phyloP scores from a whole-genome alignment of 495 filamentous ascomycete species.

The Penicillium cataractarum region DNA sequence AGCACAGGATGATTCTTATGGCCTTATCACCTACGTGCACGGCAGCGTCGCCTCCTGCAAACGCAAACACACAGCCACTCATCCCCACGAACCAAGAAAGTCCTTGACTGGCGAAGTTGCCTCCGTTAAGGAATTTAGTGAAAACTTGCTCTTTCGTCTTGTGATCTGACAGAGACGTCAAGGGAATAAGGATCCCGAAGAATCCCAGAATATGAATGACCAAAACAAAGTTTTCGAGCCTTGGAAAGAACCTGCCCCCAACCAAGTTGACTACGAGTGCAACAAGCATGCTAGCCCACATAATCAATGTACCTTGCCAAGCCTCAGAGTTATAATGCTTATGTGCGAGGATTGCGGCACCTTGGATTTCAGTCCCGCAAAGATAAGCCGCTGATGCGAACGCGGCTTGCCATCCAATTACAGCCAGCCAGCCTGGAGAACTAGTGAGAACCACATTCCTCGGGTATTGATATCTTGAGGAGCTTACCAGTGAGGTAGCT shows the following conservation, averaged over 20 bases:
- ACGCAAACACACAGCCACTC: not conserved
- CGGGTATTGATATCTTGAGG: too few species aligned
- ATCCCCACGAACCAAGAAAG: not conserved
- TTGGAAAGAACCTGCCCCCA: not conserved
- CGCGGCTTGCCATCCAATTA: not conserved
- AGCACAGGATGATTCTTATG: not conserved
- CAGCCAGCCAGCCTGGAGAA: not conserved
- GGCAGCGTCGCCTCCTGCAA: not conserved
- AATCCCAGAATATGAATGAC: not conserved
- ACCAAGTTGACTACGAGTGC: not conserved
- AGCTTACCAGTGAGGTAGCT: not conserved
- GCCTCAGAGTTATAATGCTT: not conserved
- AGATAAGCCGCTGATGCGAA: not conserved
- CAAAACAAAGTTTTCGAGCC: not conserved
- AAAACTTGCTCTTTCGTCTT: not conserved
- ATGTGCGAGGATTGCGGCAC: not conserved
- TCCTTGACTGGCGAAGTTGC: not conserved
- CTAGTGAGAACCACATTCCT: too few species aligned
- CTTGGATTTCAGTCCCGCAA: not conserved
- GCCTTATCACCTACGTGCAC: not conserved
- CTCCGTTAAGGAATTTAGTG: not conserved
- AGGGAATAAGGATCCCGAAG: not conserved
- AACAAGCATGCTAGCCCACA: not conserved
- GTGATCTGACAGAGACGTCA: not conserved
- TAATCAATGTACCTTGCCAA: not conserved